A percentile compares a stretch with the other conserved stretches of the same genome.
These are phyloP conservation scores for Trichosporon coremiiforme DNA, from an alignment of 1,284 basidiomycete species.

Conservation along the genomic window DNA sequence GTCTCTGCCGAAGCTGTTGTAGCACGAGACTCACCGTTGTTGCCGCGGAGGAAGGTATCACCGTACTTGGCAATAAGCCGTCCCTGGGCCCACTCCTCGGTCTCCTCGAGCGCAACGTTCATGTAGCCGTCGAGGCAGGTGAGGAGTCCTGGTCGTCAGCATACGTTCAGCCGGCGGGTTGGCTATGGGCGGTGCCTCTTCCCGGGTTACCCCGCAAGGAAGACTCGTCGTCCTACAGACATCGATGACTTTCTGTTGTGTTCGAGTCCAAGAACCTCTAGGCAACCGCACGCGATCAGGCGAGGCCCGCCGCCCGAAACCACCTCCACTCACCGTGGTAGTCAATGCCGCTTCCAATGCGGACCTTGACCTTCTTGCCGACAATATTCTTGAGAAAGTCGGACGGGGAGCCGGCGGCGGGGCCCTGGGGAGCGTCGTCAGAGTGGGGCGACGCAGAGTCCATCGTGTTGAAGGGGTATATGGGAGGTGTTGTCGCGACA, in stretches of 20 bases:
- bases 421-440: conserved; percentile 33
- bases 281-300: too few relatives aligned
- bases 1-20: too few relatives aligned
- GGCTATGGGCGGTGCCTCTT: too few relatives aligned
- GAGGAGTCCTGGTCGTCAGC: conserved; percentile 69
- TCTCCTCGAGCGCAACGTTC: conserved; percentile 98
- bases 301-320: too few relatives aligned
- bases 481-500: background rate
- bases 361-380: conserved; percentile 89
- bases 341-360: conserved; percentile 93
- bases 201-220: too few relatives aligned
- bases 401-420: conserved; percentile 71
- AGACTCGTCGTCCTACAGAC: too few relatives aligned
- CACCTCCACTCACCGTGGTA: conserved; percentile 72
- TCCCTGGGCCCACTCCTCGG: conserved; percentile 91
- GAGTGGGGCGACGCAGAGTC: conserved; percentile 39
- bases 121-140: conserved; percentile 97
- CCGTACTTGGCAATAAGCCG: conserved; percentile 83
- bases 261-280: too few relatives aligned
- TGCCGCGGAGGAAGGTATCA: conserved; percentile 93
- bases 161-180: too few relatives aligned
- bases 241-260: too few relatives aligned
- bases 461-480: conserved; percentile 33
- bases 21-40: conserved; percentile 73
- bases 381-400: conserved; percentile 92